phyloP scores from a whole-genome alignment of 2,329 filamentous ascomycete genomes.

The Sarocladium kiliense region DNA sequence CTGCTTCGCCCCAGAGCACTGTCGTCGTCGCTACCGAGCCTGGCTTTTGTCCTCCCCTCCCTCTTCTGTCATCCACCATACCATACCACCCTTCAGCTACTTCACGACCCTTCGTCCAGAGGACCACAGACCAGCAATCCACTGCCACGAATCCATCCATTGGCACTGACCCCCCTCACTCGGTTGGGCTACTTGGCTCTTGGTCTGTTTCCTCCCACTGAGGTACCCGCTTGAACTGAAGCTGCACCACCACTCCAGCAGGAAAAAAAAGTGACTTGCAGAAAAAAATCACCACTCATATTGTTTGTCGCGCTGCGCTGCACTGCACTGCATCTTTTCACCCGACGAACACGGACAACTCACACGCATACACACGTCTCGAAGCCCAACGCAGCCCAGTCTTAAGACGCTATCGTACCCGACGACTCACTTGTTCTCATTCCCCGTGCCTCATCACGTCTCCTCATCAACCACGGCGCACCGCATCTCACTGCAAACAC shows the following conservation, averaged over 20 bases:
- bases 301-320: neutral
- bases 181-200: neutral
- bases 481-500: neutral
- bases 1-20: neutral
- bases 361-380: slow-evolving; percentile 3
- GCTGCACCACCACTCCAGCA: neutral
- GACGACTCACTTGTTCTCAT: neutral
- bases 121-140: neutral
- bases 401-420: neutral
- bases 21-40: neutral
- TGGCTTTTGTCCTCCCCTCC: neutral
- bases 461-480: neutral
- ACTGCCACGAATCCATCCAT: neutral
- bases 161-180: neutral
- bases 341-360: slow-evolving; percentile 2
- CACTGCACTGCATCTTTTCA: neutral
- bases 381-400: slow-evolving; percentile 5
- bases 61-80: neutral
- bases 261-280: neutral
- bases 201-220: neutral
- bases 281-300: neutral
- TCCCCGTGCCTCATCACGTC: neutral
- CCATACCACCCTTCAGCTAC: neutral
- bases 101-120: neutral
- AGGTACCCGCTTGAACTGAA: neutral